Percentiles rank a stretch among this genome's conserved stretches.
These are phyloP conservation scores for Spathaspora jeffriesii DNA, from an alignment of 1,139 yeast species.

Conservation along the genomic window DNA sequence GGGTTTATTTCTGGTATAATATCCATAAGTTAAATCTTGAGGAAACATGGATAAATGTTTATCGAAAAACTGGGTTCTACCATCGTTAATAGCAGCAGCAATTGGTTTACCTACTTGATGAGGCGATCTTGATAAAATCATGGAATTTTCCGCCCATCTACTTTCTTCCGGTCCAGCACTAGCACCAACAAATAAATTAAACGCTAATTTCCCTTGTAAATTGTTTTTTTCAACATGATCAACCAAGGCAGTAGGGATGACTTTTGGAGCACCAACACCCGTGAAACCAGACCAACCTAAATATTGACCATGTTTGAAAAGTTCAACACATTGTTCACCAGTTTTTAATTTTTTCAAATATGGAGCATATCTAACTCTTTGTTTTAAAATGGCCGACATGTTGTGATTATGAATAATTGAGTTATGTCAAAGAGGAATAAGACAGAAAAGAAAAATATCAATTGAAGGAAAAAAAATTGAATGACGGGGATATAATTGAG, in stretches of 20 bases:
- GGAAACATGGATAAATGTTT: constrained; percentile 98
- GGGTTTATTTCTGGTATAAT: constrained; percentile 72
- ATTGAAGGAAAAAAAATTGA: not conserved
- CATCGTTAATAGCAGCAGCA: constrained; percentile 84
- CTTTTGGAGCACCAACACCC: constrained; percentile 98
- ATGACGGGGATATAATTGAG: too few species aligned
- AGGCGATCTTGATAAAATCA: constrained; percentile 91
- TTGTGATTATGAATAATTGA: not conserved
- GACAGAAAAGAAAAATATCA: constrained; percentile 1
- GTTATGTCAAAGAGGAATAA: not conserved
- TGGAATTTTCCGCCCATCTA: constrained; percentile 87
- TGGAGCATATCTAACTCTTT: constrained; percentile 90
- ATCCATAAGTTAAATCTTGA: constrained; percentile 95
- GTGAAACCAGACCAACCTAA: constrained; percentile 99
- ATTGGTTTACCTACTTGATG: constrained; percentile 98
- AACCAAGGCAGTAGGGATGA: constrained; percentile 82
- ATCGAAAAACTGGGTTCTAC: constrained; percentile 86
- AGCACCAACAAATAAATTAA: constrained; percentile 95
- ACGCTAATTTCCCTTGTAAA: constrained; percentile 81
- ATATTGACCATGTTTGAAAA: constrained; percentile 87
- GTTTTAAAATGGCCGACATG: constrained; percentile 80
- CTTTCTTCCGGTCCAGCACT: constrained; percentile 97
- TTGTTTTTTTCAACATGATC: constrained; percentile 87
- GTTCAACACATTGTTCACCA: constrained; percentile 79
- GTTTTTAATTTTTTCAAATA: constrained; percentile 76